phyloP scores from a whole-genome alignment of 2,329 filamentous ascomycete species.

The Aspergillus fumigatiaffinis region DNA sequence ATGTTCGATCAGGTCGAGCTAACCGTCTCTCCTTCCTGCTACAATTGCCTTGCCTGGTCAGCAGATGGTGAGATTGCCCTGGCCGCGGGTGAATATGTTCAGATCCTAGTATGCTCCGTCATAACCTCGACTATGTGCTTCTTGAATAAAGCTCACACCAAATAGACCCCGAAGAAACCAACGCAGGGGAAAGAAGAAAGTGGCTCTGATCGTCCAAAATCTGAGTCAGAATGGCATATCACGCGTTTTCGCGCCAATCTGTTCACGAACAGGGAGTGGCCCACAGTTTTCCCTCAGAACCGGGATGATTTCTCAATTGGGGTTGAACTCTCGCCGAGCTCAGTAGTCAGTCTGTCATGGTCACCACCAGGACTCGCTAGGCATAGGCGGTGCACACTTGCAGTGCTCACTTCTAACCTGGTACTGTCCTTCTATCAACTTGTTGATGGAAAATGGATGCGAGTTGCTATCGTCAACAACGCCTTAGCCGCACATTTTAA shows the following conservation, averaged over 20 bases:
- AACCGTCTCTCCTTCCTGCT: conserved; percentile 48
- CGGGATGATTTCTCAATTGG: conserved; percentile 52
- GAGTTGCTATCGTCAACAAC: conserved; percentile 52
- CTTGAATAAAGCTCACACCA: conserved; percentile 5
- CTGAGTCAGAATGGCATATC: conserved; percentile 33
- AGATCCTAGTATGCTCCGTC: conserved; percentile 44
- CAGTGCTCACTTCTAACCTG: conserved; percentile 54
- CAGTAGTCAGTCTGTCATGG: conserved; percentile 51
- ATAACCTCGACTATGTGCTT: conserved; percentile 11
- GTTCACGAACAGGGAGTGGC: conserved; percentile 52
- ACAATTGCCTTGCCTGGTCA: conserved; percentile 57
- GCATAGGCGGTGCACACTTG: conserved; percentile 52
- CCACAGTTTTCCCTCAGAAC: conserved; percentile 43
- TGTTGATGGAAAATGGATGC: conserved; percentile 48
- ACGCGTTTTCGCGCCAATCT: conserved; percentile 47
- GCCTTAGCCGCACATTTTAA: conserved; percentile 41
- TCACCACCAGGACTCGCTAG: conserved; percentile 54
- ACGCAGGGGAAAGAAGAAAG: conserved; percentile 14
- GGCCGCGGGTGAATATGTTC: conserved; percentile 52
- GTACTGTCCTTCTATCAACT: conserved; percentile 55
- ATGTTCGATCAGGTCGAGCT: conserved; percentile 36
- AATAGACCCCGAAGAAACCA: conserved; percentile 25
- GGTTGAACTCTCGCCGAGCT: conserved; percentile 54
- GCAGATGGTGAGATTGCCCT: conserved; percentile 56
- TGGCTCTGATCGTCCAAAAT: conserved; percentile 15